These are phyloP conservation scores for Diaporthe longicolla DNA, from an alignment of 2,329 filamentous ascomycete species.

Conservation along the genomic window DNA sequence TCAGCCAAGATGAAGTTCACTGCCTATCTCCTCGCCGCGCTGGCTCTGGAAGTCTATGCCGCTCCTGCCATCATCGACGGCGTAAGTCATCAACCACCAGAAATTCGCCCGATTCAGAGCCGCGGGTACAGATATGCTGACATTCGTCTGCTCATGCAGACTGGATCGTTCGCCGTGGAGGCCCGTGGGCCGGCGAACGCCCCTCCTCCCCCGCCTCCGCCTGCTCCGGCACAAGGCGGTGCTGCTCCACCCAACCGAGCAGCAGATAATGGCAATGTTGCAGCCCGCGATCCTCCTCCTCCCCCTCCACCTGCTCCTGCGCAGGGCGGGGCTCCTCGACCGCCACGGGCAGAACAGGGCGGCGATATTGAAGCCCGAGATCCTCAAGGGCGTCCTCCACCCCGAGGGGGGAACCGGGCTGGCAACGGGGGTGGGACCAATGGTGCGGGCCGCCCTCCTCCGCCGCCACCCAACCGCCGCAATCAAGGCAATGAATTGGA, in stretches of 20 bases:
- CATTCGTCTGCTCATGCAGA: neutral
- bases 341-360: neutral
- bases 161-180: neutral
- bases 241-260: no score
- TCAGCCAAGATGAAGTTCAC: conserved; percentile 23
- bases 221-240: no score
- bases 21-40: neutral
- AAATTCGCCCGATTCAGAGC: neutral
- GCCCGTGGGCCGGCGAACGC: conserved; percentile 3
- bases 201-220: neutral
- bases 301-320: neutral
- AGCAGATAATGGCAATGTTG: no score
- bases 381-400: neutral
- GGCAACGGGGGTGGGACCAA: neutral
- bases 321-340: conserved; percentile 5
- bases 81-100: neutral
- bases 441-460: conserved; percentile 7
- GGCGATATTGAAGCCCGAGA: neutral
- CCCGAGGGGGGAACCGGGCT: neutral
- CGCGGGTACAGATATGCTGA: conserved; percentile 5
- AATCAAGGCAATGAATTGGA: conserved; percentile 1
- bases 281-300: neutral
- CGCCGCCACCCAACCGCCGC: conserved; percentile 11
- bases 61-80: conserved; percentile 6
- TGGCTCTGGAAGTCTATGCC: conserved; percentile 13